Conservation (phyloP, 306 rosid species). For the Begonia loranthoides region DNA sequence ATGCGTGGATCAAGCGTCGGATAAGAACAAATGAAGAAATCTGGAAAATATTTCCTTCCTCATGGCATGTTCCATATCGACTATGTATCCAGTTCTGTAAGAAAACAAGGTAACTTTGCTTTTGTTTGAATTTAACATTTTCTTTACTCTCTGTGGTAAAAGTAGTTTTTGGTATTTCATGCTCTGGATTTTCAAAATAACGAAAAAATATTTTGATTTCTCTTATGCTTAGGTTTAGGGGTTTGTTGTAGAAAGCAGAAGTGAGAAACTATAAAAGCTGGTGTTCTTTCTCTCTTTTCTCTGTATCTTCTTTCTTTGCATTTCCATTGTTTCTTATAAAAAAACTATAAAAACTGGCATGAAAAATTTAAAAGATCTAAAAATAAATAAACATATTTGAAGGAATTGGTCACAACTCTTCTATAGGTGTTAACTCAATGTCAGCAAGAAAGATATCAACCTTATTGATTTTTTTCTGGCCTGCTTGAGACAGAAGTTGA, state of each 20-base stretch:
- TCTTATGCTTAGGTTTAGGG: background rate
- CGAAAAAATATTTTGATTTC: background rate
- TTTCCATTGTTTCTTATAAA: too few relatives aligned
- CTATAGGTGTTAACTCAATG: too few relatives aligned
- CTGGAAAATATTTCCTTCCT: constrained; percentile 85
- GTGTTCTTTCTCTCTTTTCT: too few relatives aligned
- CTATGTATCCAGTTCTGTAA: constrained; percentile 91
- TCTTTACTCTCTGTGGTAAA: background rate
- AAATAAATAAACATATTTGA: background rate
- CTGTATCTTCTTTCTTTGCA: too few relatives aligned
- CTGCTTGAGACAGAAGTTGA: too few relatives aligned
- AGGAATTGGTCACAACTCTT: too few relatives aligned
- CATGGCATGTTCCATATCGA: constrained; percentile 97
- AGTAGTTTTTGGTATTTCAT: background rate
- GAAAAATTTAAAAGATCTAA: constrained; percentile 1
- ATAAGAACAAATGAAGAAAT: constrained; percentile 97
- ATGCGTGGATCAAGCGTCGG: constrained; percentile 99
- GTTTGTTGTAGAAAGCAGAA: background rate
- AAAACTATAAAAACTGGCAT: too few relatives aligned
- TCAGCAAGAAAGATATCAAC: too few relatives aligned
- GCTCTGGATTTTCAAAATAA: background rate
- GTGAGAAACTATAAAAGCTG: too few relatives aligned
- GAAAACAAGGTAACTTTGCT: constrained; percentile 61
- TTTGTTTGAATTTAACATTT: constrained; percentile 5
- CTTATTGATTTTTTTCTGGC: too few relatives aligned